Evolutionary conservation across 192 early-diverging fungal species (phyloP), one percentile per base, ranked within the genome.

Genomic region (Umbelopsis ramanniana): DNA sequence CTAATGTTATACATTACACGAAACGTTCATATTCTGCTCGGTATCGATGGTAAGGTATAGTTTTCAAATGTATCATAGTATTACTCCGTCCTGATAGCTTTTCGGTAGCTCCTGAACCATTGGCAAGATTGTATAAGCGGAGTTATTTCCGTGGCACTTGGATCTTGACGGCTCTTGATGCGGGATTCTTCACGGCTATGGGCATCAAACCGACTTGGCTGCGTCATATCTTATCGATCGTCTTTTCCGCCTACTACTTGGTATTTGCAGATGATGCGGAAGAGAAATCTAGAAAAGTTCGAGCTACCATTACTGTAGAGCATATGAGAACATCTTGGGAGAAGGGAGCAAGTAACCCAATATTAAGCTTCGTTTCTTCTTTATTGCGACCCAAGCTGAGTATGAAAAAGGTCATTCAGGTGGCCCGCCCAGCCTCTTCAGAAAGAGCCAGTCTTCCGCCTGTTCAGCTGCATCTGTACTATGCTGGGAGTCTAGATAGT

Each of bases 291-390:
- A 84, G 94, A 46, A 90, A 91, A 50, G 88, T 95, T 46, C 69
- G 93, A 8, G 88, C 90, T 11, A 87, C 88, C 8, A 87, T 93
- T 3, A 96, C 94, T 14, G 83, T 97, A 5, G 90, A 93, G 10
- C 93, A 95, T 69, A 83, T 98, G 88, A 88, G 97, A 2, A 78
- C 85, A 0, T 92, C 91, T n/a, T 98, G 97, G 97, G 91, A 96
- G 68, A 97, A 96, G 78, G 83, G 84, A 35, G 75, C 86, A 1
- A 33, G 63, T 1, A 93, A 95, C 69, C 94, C 94, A 2, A 78
- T 84, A 46, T 77, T 96, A 24, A 80, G 81, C 6, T 67, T 74
- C 55, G 73, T 77, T 63, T 89, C 86, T 38, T 84, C 50, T 37
- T 22, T 82, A n/a, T 52, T 74, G 12, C 69, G 76, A n/a, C 88